These are phyloP conservation scores for Fusarium camptoceras DNA, from an alignment of 2,329 filamentous ascomycete genomes.

Conservation along the genomic window DNA sequence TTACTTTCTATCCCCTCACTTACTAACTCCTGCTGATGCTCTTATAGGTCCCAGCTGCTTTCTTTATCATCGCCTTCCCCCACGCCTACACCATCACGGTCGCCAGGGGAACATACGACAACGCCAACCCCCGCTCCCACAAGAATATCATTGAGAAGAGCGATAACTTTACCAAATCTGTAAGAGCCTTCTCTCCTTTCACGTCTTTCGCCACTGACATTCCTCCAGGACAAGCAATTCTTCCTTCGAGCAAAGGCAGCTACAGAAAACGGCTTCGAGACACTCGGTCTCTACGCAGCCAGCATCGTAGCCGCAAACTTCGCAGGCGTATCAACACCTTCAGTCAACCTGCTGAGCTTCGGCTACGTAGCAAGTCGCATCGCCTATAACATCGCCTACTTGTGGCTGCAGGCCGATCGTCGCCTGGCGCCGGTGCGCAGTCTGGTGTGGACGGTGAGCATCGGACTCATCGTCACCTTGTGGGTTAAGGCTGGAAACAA, in stretches of 20 bases:
- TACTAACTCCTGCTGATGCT: not conserved
- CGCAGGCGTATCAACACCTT: conserved; percentile 53
- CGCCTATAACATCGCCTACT: conserved; percentile 58
- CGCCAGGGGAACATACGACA: conserved; percentile 52
- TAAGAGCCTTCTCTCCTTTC: conserved; percentile 15
- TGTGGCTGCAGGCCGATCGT: conserved; percentile 57
- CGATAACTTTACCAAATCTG: conserved; percentile 48
- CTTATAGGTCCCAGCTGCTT: conserved; percentile 55
- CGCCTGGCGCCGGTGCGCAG: conserved; percentile 54
- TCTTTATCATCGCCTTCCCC: conserved; percentile 52
- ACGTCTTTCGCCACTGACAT: not conserved
- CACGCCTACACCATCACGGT: conserved; percentile 49
- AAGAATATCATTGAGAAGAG: conserved; percentile 49
- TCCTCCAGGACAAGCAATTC: conserved; percentile 63
- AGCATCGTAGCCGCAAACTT: conserved; percentile 60
- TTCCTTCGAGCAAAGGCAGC: conserved; percentile 66
- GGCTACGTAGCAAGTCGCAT: conserved; percentile 56
- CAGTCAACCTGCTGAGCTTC: conserved; percentile 55
- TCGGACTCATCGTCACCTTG: conserved; percentile 51
- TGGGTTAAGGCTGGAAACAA: conserved; percentile 57
- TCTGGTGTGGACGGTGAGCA: conserved; percentile 53
- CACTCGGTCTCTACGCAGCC: conserved; percentile 57
- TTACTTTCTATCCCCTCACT: not conserved
- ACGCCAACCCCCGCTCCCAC: conserved; percentile 54
- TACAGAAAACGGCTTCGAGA: conserved; percentile 58